Evolutionary conservation across 1,139 yeast genomes (phyloP).

Genomic region (Spathaspora jeffriesii): DNA sequence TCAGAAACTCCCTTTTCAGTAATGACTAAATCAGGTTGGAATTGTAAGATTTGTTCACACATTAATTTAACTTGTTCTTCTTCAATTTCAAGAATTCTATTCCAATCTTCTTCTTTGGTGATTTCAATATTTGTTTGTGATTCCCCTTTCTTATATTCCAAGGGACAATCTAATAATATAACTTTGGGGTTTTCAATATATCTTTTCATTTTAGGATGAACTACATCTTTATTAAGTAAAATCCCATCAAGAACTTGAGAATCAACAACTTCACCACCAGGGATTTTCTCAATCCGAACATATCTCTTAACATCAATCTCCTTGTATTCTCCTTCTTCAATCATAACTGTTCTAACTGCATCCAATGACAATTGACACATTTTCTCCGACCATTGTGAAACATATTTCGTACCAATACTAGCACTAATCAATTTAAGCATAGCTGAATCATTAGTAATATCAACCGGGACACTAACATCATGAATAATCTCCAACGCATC

Average conservation of each 20-base stretch:
- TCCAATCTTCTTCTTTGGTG: constrained; percentile 97
- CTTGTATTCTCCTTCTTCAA: constrained; percentile 66
- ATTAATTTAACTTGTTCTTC: constrained; percentile 92
- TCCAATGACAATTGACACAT: constrained; percentile 89
- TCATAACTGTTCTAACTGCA: constrained; percentile 84
- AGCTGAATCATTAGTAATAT: constrained; percentile 78
- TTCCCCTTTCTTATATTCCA: constrained; percentile 98
- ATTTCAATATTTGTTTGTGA: constrained; percentile 98
- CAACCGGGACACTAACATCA: constrained; percentile 83
- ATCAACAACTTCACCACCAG: constrained; percentile 96
- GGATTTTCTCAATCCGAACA: constrained; percentile 91
- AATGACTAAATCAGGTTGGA: constrained; percentile 91
- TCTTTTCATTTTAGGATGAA: constrained; percentile 97
- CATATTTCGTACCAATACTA: constrained; percentile 95
- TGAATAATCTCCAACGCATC: constrained; percentile 92
- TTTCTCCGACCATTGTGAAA: constrained; percentile 85
- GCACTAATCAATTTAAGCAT: constrained; percentile 87
- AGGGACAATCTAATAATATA: constrained; percentile 89
- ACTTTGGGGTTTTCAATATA: constrained; percentile 85
- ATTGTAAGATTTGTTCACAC: constrained; percentile 82
- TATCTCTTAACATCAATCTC: constrained; percentile 95
- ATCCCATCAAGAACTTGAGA: constrained; percentile 89
- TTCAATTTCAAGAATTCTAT: constrained; percentile 91
- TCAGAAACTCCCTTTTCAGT: constrained; percentile 99
- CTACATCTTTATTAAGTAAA: constrained; percentile 92